Evolutionary conservation across 768 basidiomycete genomes (phyloP).

Genomic region (Boletus barrowsii): DNA sequence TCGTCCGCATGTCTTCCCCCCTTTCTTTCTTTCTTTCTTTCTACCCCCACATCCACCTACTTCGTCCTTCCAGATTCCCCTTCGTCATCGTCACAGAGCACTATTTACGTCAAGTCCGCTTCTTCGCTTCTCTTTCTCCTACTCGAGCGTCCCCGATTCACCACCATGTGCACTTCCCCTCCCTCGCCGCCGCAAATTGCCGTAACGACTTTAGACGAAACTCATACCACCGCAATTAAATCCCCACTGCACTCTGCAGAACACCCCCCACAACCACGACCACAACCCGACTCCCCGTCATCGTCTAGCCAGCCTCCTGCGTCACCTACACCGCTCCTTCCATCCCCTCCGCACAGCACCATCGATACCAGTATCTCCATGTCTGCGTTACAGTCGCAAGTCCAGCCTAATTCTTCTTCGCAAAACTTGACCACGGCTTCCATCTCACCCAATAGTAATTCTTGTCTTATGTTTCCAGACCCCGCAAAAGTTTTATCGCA

Average conservation of each 20-base stretch:
- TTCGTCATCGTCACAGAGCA: slow-evolving; percentile 6
- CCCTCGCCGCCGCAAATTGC: slow-evolving; percentile 26
- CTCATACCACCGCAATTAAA: slow-evolving; percentile 5
- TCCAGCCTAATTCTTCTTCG: slow-evolving; percentile 20
- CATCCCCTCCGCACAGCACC: slow-evolving; percentile 8
- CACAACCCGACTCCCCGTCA: slow-evolving; percentile 6
- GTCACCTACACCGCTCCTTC: slow-evolving; percentile 15
- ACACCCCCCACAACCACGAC: slow-evolving; percentile 1
- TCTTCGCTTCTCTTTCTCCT: slow-evolving; percentile 12
- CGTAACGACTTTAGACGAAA: slow-evolving; percentile 18
- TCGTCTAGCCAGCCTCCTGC: slow-evolving; percentile 19
- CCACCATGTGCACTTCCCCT: slow-evolving; percentile 25
- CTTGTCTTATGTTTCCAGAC: slow-evolving; percentile 22
- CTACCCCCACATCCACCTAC: slow-evolving; percentile 16
- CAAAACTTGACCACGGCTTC: slow-evolving; percentile 10
- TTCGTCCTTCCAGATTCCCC: slow-evolving; percentile 13
- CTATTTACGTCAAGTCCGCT: slow-evolving; percentile 24
- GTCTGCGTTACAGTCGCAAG: slow-evolving; percentile 16
- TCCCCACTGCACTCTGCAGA: slow-evolving; percentile 6
- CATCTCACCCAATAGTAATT: slow-evolving; percentile 15
- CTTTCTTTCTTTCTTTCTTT: slow-evolving; percentile 6
- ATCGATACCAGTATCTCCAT: slow-evolving; percentile 14
- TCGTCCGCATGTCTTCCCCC: slow-evolving; percentile 7
- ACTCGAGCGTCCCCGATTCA: slow-evolving; percentile 22
- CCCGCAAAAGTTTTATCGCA: slow-evolving; percentile 11